Percentiles rank a stretch among this genome's conserved stretches.
Conservation (phyloP, 441 rosid genomes). For the Arabidopsis hybrid region DNA sequence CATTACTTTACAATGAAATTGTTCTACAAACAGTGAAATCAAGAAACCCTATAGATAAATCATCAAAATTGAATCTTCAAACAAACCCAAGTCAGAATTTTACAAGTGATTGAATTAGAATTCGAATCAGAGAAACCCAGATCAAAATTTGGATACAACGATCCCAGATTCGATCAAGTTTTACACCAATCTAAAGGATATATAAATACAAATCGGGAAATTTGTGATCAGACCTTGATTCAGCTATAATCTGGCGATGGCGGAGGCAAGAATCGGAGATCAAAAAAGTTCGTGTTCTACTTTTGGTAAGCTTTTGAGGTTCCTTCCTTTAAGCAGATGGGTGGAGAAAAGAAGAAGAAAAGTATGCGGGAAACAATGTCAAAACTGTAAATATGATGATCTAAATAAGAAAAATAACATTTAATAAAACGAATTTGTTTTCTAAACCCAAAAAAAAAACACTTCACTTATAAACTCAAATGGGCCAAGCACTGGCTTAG, state of each 20-base stretch:
- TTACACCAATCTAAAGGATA: not conserved
- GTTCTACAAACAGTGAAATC: not conserved
- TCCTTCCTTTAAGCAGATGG: slow-evolving; percentile 15
- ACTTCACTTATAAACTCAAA: too few species aligned
- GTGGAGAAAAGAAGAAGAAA: slow-evolving; percentile 5
- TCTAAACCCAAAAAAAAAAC: too few species aligned
- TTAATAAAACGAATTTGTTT: too few species aligned
- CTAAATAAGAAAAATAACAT: not conserved
- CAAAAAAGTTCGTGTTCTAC: not conserved
- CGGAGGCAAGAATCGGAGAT: slow-evolving; percentile 13
- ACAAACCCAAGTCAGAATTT: not conserved
- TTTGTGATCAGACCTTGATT: slow-evolving; percentile 29
- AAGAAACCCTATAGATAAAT: slow-evolving; percentile 9
- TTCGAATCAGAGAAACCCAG: slow-evolving; percentile 21
- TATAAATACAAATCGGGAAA: not conserved
- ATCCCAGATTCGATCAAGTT: slow-evolving; percentile 15
- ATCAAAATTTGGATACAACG: slow-evolving; percentile 15
- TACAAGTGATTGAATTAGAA: not conserved
- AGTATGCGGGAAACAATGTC: slow-evolving; percentile 30
- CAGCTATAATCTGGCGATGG: slow-evolving; percentile 9
- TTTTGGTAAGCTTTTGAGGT: not conserved
- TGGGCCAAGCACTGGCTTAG: too few species aligned
- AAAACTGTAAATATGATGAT: slow-evolving; percentile 21
- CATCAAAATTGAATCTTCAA: not conserved
- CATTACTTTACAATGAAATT: not conserved